Evolutionary conservation across 371 early-diverging fungal genomes (phyloP), one percentile per base, ranked within the genome.

Genomic region (Batkoa obscura): DNA sequence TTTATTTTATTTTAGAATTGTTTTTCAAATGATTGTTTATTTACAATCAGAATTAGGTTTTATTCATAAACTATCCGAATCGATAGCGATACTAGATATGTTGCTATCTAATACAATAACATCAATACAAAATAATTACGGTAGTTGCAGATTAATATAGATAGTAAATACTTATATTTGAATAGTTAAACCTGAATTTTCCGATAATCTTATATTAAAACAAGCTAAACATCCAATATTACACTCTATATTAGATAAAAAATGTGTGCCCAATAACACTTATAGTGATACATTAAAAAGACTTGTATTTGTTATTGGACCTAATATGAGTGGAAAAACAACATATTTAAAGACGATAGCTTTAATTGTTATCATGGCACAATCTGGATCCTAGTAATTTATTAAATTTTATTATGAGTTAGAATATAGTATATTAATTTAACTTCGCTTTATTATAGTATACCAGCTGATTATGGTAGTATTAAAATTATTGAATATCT

Each of bases 281-380:
- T 84, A 75, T 64, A 79, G 80, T 1, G 71, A 76, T 17, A 61
- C 68, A 1, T 73, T 73, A 0, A 70, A 72, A 15, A 86, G 76
- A 15, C 76, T 98, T 57, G 88, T 89, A 43, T 71, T 97, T 10
- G 81, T 98, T 6, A 94, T 91, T 0, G 99, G 99, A 0, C 90
- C 98, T 0, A 99, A 99, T 64, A 98, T 97, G 98, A 85, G 84
- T 52, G 96, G 96, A 12, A 95, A 95, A 64, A 81, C 89, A 12
- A 92, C 97, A 3, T 98, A 96, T 64, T 60, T 98, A 35, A 77
- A 84, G n/a, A 93, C 91, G 58, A 70, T 94, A 15, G 90, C 89
- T 0, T 69, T 94, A 10, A 59, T 94, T 41, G 71, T 63, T n/a
- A 76, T 98, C 47, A 80, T 99, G 81, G 93, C 94, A 0, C 98